Evolutionary conservation across 768 basidiomycete species (phyloP), one percentile per base, ranked within the genome.

Genomic region (Suillus tomentosus): DNA sequence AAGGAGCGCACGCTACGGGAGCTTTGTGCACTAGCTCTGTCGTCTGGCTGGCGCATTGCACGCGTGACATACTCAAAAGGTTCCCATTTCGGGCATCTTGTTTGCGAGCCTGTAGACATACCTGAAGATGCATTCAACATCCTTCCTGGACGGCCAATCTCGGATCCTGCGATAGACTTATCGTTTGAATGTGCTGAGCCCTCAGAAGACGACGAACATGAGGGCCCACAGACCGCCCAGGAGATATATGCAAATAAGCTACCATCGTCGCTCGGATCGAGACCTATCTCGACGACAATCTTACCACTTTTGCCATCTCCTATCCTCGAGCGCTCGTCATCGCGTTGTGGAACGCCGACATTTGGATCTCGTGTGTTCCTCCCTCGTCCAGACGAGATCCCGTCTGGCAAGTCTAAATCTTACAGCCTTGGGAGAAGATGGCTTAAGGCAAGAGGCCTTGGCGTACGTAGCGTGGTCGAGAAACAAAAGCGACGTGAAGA

Each of bases 1-100:
- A 86, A 90, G 68, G 89, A 91, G 68, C 82, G 89, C 4, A 91
- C 89, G 0, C 76, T 91, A 10, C 82, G 87, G 56, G 88, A 91
- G 71, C 80, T 85, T 48, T 79, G 84, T 5, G 78, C 81, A 0
- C 75, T 91, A 22, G 77, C 82, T 7, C 74, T 79, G 31, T 84
- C 84, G 0, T 81, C 87, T 24, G 87, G 89, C 1, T 90, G 89
- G 87, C 85, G 83, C 54, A 77, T 88, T 11, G 72, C 80, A 58
- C 82, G 83, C 53, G 85, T 87, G 58, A 81, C 82, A 5, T 80
- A 81, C 62, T 82, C 85, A 3, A 80, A 85, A 43, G 88, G 87
- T 11, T 86, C 88, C 2, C 75, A 88, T 45, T 92, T 93, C 69
- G 89, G 87, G 3, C 84, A 91, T 70, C 84, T 92, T 63, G 80